Base-by-base conservation (phyloP, 768 basidiomycete species). In the Mycena crocata region DNA sequence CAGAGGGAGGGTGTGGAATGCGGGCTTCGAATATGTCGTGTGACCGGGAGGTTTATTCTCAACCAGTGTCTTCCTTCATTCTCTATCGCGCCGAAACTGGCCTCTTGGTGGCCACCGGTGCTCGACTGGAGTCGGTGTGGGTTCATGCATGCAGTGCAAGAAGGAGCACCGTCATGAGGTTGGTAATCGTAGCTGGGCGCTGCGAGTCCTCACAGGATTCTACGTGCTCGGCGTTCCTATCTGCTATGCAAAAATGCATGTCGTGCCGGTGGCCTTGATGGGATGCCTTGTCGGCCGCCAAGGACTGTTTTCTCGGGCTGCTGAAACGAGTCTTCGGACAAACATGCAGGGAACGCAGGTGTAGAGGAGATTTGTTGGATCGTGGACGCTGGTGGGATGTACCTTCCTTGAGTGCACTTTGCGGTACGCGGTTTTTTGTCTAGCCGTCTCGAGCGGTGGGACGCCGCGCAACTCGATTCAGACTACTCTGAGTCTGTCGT, bases 401-500 rank as follows among this genome's bases (percentile, higher is more conserved):
- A 32, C 14, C 42, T 28, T 44, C 54, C 37, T 56, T 56, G 39
- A 57, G 55, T 44, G 37, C 55, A 57, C 55, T 57, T 57, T 45
- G 57, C 57, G 57, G 57, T 32, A 35, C 57, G 44, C 44, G 30
- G 44, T 24, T 45, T 30, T 13, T 34, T 9, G 40, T 30, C n/a
- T 23, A n/a, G 40, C 24, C 31, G 26, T 15, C 42, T 44, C 40
- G 40, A 44, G 57, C 26, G 13, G 57, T 42, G 30, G 17, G 57
- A 31, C 57, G 19, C 44, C 44, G 57, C 44, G 57, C 57, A 58
- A 58, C 57, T 58, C 57, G 57, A 58, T 58, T 58, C 57, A 58
- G 57, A 58, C 57, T 58, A 58, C 31, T 46, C 57, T 58, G 57
- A 58, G 57, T 3, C 44, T 46, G 57, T 46, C 57, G 57, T 44